Base-by-base conservation (phyloP, 495 filamentous ascomycete species). In the Beverwykella pulmonaria region DNA sequence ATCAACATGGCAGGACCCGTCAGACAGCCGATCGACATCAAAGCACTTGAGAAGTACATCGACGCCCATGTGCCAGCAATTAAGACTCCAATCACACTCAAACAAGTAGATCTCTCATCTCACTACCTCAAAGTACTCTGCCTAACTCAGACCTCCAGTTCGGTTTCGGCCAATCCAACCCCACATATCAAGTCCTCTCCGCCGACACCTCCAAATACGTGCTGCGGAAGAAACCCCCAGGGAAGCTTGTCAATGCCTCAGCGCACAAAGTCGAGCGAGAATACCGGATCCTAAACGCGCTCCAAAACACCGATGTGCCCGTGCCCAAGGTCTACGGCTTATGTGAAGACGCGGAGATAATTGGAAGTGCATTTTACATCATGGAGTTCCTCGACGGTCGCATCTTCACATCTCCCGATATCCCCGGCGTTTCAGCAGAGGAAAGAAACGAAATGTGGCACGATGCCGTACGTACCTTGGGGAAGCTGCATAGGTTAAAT, bases 241-340 rank as follows among this genome's bases (percentile, higher is more conserved):
- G 92, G 70, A 87, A 86, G 76, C 87, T 97, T 5, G 82, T 96
- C 26, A 94, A 90, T 52, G 92, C 90, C 77, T 90, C 91, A 0
- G 92, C 92, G 8, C 92, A 97, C 79, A 87, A 90, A 71, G 92
- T 97, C 59, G 92, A 97, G 77, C 89, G 92, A 64, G 92, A 97
- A 76, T 92, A 92, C 79, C 86, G 88, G 71, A 86, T 95, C 71
- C 88, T 97, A 71, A 82, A 87, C 72, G 91, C 92, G 0, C 82
- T 97, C n/a, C 83, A 84, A 22, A 71, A 76, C 23, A 92, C 88
- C 23, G 85, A 90, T 75, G 91, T 97, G 23, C 91, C 92, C 0
- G 90, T 92, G 0, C 92, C 92, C 15, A 88, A 86, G 75, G 83
- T 90, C 0, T 90, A 92, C 76, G 87, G 88, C 69, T 83, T 96